Evolutionary conservation across 2,329 filamentous ascomycete species (phyloP), one percentile per base, ranked within the genome.

Genomic region (Xylaria sp.): DNA sequence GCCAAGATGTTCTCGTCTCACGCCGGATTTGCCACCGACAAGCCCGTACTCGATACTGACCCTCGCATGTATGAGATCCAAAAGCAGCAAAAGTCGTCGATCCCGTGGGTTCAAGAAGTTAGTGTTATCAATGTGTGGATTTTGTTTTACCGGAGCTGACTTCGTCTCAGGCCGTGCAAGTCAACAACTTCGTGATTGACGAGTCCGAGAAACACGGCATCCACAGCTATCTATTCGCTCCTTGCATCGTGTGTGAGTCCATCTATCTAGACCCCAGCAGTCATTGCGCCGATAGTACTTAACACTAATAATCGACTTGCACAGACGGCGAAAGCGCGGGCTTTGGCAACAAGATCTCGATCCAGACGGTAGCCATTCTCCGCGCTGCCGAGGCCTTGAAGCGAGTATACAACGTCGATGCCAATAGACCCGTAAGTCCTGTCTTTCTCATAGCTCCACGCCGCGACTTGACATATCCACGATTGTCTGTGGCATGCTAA

Each of bases 1-100:
- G 80, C 80, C 23, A 84, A 83, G 69, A 64, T 79, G 2, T 83
- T 83, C 65, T 80, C 78, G 11, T 74, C 70, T 34, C 77, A 79
- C 66, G 75, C 75, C 0, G 79, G 76, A 0, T 70, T 75, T 4
- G 77, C 78, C 0, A 76, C 72, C 0, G 74, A 79, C 59, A 59
- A 68, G 7, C 71, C 72, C 0, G 61, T 83, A 0, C 59, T 74
- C 2, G 80, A 83, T 59, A 75, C 72, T 2, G 76, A 81, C 34
- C 72, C 74, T 0, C 58, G 66, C 0, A 63, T 82, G 10, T 80
- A 76, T 54, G 70, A 75, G 0, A 71, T 79, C 3, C 78, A 80
- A 53, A 79, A 78, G 61, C 59, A 54, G 2, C 71, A 75, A 51
- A 66, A 65, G 18, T 54, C 71, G 2, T 53, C 60, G 2, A 56